phyloP scores from a whole-genome alignment of 345 rosid genomes.

The Citrus trifoliata region DNA sequence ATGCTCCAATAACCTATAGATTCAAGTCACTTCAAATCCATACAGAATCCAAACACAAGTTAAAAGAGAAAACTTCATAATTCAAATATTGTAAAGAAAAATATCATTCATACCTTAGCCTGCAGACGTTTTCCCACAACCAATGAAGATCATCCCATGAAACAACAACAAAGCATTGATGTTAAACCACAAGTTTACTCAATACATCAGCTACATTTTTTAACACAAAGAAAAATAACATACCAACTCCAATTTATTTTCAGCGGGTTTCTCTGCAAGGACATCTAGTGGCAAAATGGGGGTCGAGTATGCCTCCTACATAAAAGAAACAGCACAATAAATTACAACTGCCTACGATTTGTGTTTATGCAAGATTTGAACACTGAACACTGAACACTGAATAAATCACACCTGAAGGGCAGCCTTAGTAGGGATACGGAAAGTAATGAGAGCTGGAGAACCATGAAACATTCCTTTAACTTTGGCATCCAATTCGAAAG shows the following conservation, averaged over 20 bases:
- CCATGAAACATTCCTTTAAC: constrained; percentile 72
- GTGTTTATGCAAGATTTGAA: background rate
- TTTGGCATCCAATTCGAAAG: constrained; percentile 86
- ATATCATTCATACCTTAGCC: constrained; percentile 75
- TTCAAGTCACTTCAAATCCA: background rate
- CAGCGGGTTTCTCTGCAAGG: constrained; percentile 81
- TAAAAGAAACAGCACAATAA: constrained; percentile 7
- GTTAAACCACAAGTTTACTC: background rate
- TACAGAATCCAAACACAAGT: background rate
- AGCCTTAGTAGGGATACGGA: constrained; percentile 84
- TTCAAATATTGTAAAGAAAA: background rate
- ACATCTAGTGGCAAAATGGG: constrained; percentile 80
- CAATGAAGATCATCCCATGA: constrained; percentile 32
- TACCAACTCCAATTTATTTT: constrained; percentile 64
- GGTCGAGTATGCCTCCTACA: constrained; percentile 79
- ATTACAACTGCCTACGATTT: background rate
- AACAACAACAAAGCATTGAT: constrained; percentile 21
- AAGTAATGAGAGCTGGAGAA: constrained; percentile 83
- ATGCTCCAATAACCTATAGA: constrained; percentile 1
- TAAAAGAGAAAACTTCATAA: background rate
- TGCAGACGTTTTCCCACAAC: constrained; percentile 32
- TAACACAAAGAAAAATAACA: constrained; percentile 8
- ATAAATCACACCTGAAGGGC: constrained; percentile 64
- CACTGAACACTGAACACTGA: background rate
- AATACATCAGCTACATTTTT: background rate